Evolutionary conservation across 208 protist genomes (phyloP).

Genomic region (Histomonas meleagridis): DNA sequence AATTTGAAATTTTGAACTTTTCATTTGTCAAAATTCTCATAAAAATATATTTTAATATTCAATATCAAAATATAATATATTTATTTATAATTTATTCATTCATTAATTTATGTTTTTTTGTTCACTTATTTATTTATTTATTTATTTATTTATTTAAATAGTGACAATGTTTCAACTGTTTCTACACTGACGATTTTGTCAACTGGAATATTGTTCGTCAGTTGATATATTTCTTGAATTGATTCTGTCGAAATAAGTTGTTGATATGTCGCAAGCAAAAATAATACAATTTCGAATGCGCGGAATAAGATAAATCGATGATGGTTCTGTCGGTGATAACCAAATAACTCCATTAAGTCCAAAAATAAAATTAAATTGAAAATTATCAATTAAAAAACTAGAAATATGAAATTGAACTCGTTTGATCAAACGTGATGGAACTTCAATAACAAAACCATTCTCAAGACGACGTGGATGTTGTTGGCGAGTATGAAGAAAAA

Average conservation of each 20-base stretch:
- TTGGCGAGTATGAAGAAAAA: not conserved
- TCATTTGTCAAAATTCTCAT: too few species aligned
- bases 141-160: too few species aligned
- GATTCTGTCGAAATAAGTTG: not conserved
- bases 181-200: not conserved
- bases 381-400: not conserved
- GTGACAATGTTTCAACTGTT: not conserved
- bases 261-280: not conserved
- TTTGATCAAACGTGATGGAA: not conserved
- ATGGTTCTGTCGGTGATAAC: not conserved
- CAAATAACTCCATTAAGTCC: conserved; percentile 24
- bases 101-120: too few species aligned
- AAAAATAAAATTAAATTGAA: not conserved
- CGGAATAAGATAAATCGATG: not conserved
- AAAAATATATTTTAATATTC: too few species aligned
- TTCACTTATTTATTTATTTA: too few species aligned
- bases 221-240: not conserved
- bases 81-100: too few species aligned
- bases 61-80: too few species aligned
- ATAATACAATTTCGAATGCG: not conserved
- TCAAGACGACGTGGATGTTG: not conserved
- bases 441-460: not conserved
- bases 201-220: not conserved
- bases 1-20: too few species aligned
- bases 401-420: not conserved